Evolutionary conservation across 1,139 yeast genomes (phyloP).

Genomic region (Pichia sp.): DNA sequence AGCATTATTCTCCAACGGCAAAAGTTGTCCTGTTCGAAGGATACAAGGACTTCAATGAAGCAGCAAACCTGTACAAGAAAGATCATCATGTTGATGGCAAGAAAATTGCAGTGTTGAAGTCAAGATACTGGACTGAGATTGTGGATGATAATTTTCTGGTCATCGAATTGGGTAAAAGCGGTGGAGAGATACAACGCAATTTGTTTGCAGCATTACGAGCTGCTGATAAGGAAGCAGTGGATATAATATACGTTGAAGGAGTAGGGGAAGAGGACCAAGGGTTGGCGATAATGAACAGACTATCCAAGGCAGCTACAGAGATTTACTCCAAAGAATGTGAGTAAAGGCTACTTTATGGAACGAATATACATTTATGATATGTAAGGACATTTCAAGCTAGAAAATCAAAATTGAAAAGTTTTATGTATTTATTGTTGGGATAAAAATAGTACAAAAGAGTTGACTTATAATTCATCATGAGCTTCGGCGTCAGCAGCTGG

Average conservation of each 20-base stretch:
- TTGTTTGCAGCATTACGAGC: slow-evolving; percentile 64
- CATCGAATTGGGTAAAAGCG: slow-evolving; percentile 23
- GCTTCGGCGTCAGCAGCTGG: slow-evolving; percentile 17
- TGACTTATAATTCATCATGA: slow-evolving; percentile 30
- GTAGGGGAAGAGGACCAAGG: slow-evolving; percentile 51
- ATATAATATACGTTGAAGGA: slow-evolving; percentile 30
- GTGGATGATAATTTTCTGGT: slow-evolving; percentile 33
- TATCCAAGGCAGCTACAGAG: slow-evolving; percentile 77
- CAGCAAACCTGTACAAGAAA: slow-evolving; percentile 31
- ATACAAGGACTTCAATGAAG: slow-evolving; percentile 37
- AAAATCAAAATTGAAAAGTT: background rate
- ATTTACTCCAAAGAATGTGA: slow-evolving; percentile 23
- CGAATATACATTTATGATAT: too few relatives aligned
- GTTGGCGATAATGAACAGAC: slow-evolving; percentile 88
- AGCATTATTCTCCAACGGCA: slow-evolving; percentile 91
- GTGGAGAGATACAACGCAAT: slow-evolving; percentile 56
- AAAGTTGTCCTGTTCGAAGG: slow-evolving; percentile 66
- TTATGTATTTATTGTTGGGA: background rate
- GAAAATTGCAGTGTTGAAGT: slow-evolving; percentile 47
- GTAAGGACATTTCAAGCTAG: background rate
- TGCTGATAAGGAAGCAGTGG: slow-evolving; percentile 28
- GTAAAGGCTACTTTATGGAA: background rate
- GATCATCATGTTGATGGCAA: slow-evolving; percentile 18
- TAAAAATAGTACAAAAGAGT: background rate
- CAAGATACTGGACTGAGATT: slow-evolving; percentile 34